These are phyloP conservation scores for Trichomonascus vanleenenianus DNA, from an alignment of 805 yeast species.

Conservation along the genomic window DNA sequence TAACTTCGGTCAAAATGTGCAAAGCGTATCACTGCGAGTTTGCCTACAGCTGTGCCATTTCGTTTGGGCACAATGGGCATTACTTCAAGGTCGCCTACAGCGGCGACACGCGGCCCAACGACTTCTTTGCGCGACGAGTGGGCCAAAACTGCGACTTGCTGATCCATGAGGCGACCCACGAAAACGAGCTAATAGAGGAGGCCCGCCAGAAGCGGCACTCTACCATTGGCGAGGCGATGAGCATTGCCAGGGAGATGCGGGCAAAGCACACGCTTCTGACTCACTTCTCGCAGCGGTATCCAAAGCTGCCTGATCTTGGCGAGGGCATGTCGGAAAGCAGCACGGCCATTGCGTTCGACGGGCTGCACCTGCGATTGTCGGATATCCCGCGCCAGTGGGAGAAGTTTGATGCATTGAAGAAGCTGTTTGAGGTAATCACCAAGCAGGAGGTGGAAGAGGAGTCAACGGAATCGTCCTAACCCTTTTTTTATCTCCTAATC, in stretches of 20 bases:
- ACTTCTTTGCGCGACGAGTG: slow-evolving; percentile 47
- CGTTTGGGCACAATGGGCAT: slow-evolving; percentile 30
- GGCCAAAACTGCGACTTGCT: slow-evolving; percentile 65
- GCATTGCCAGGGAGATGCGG: slow-evolving; percentile 60
- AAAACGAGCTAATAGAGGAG: slow-evolving; percentile 65
- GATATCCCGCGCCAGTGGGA: slow-evolving; percentile 33
- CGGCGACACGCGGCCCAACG: slow-evolving; percentile 90
- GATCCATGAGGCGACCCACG: slow-evolving; percentile 91
- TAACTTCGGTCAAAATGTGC: slow-evolving; percentile 42
- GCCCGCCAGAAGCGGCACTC: slow-evolving; percentile 80
- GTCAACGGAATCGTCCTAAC: background rate
- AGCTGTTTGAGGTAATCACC: slow-evolving; percentile 7
- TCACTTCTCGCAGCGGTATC: slow-evolving; percentile 89
- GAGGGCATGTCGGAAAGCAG: slow-evolving; percentile 6
- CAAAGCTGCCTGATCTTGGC: slow-evolving; percentile 38
- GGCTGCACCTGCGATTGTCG: slow-evolving; percentile 44
- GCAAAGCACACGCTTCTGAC: slow-evolving; percentile 69
- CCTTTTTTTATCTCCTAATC: background rate
- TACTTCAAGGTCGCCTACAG: slow-evolving; percentile 74
- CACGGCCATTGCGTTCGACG: slow-evolving; percentile 54
- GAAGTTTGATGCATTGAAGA: slow-evolving; percentile 17
- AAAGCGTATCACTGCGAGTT: slow-evolving; percentile 79
- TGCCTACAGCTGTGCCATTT: slow-evolving; percentile 63
- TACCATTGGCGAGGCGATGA: slow-evolving; percentile 80
- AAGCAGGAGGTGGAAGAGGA: slow-evolving; percentile 2